Conservation (phyloP, 1,139 yeast genomes). For the Scheffersomyces stambukii region DNA sequence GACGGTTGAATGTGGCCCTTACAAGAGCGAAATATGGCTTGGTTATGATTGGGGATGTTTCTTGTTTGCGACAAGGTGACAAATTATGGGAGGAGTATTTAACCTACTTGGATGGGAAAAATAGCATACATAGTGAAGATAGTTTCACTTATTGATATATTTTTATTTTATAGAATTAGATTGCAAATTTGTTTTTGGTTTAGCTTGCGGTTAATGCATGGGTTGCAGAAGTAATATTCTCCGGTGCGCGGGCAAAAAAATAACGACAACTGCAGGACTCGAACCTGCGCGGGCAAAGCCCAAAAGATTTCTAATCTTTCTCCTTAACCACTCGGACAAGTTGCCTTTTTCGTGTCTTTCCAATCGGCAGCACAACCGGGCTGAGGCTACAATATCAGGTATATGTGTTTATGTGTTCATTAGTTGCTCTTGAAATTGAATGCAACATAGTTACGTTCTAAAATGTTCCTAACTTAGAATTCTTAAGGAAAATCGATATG, state of each 20-base stretch:
- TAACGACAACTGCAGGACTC: constrained; percentile 55
- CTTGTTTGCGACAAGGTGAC: constrained; percentile 45
- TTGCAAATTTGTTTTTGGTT: too few relatives aligned
- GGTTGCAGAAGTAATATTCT: too few relatives aligned
- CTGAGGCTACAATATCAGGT: too few relatives aligned
- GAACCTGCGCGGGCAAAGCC: constrained; percentile 61
- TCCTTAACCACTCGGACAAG: constrained; percentile 59
- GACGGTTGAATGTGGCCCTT: constrained; percentile 60
- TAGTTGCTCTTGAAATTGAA: too few relatives aligned
- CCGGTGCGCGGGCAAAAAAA: too few relatives aligned
- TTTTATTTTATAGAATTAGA: not conserved
- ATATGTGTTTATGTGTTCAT: too few relatives aligned
- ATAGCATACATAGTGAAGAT: constrained; percentile 9
- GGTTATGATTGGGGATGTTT: constrained; percentile 52
- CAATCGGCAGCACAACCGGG: too few relatives aligned
- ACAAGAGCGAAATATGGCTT: constrained; percentile 61
- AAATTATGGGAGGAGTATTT: constrained; percentile 54
- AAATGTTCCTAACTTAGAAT: too few relatives aligned
- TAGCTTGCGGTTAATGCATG: too few relatives aligned
- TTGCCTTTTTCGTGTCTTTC: too few relatives aligned
- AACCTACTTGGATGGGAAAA: constrained; percentile 23
- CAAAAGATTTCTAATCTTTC: constrained; percentile 56
- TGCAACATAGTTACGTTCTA: too few relatives aligned
- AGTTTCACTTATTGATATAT: constrained; percentile 8
- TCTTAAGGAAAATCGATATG: too few relatives aligned